Percentiles rank a stretch among this genome's conserved stretches.
These are phyloP conservation scores for Arabidopsis lyrata DNA, from an alignment of 441 rosid species.

Conservation along the genomic window DNA sequence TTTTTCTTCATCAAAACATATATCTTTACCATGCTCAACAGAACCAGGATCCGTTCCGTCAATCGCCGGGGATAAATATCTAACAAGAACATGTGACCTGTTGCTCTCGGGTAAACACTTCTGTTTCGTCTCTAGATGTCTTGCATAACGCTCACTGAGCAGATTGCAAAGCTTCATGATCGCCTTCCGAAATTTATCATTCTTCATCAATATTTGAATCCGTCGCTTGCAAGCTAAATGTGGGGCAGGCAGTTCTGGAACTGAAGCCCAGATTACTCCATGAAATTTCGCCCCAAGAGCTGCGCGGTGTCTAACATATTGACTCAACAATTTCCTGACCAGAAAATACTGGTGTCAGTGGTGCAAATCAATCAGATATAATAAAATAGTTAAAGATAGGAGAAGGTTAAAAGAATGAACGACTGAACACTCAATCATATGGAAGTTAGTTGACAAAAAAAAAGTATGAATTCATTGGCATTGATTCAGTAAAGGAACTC, in stretches of 20 bases:
- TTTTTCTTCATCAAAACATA: slow-evolving; percentile 53
- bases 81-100: slow-evolving; percentile 51
- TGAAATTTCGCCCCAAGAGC: slow-evolving; percentile 83
- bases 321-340: slow-evolving; percentile 83
- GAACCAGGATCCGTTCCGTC: slow-evolving; percentile 36
- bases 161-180: slow-evolving; percentile 83
- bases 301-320: slow-evolving; percentile 79
- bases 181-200: slow-evolving; percentile 68
- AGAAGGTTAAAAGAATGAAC: slow-evolving; percentile 20
- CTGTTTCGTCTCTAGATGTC: slow-evolving; percentile 66
- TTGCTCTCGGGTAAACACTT: slow-evolving; percentile 44
- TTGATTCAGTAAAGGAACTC: slow-evolving; percentile 19
- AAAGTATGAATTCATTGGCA: slow-evolving; percentile 1
- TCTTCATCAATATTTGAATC: slow-evolving; percentile 65
- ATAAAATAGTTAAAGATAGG: slow-evolving; percentile 6
- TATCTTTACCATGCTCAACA: slow-evolving; percentile 50
- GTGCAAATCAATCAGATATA: slow-evolving; percentile 26
- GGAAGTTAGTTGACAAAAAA: not conserved
- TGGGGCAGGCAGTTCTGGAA: slow-evolving; percentile 79
- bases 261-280: slow-evolving; percentile 76
- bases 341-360: slow-evolving; percentile 41
- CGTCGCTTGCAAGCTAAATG: slow-evolving; percentile 75
- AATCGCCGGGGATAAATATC: slow-evolving; percentile 44
- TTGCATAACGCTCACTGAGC: slow-evolving; percentile 77
- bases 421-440: slow-evolving; percentile 32